Percentiles rank a stretch among this genome's conserved stretches.
These are phyloP conservation scores for Ramicandelaber brevisporus DNA, from an alignment of 192 early-diverging fungal species.

Conservation along the genomic window DNA sequence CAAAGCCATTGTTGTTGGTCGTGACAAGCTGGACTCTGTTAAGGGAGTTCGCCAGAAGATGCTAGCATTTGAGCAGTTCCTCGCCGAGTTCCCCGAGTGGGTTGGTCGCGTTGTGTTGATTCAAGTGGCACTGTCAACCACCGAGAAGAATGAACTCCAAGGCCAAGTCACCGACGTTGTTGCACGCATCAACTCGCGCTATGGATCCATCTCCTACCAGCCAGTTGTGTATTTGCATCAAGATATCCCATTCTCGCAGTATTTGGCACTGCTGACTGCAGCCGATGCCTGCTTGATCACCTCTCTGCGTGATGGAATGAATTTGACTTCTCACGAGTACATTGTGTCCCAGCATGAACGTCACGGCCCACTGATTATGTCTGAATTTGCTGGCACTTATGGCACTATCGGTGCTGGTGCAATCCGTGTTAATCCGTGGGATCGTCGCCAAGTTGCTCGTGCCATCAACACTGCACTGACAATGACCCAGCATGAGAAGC, in stretches of 20 bases:
- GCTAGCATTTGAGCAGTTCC: conserved; percentile 72
- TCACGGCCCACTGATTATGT: conserved; percentile 61
- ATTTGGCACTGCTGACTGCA: conserved; percentile 58
- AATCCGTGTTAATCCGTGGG: conserved; percentile 90
- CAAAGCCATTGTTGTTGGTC: conserved; percentile 75
- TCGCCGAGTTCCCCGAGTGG: conserved; percentile 73
- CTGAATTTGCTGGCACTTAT: conserved; percentile 93
- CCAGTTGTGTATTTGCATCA: conserved; percentile 82
- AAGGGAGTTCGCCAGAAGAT: conserved; percentile 92
- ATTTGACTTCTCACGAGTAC: conserved; percentile 83
- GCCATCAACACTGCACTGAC: conserved; percentile 73
- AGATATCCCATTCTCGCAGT: conserved; percentile 75
- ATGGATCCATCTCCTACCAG: conserved; percentile 69
- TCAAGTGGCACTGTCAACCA: conserved; percentile 78
- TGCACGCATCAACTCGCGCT: conserved; percentile 72
- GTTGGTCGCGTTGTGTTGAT: conserved; percentile 76
- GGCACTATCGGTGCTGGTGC: conserved; percentile 64
- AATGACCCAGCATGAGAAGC: conserved; percentile 57
- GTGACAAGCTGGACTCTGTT: conserved; percentile 89
- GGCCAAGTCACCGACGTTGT: conserved; percentile 74
- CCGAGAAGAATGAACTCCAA: conserved; percentile 73
- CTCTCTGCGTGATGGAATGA: conserved; percentile 89
- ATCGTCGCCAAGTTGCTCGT: conserved; percentile 62
- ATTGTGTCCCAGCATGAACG: conserved; percentile 73
- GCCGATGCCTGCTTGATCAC: conserved; percentile 83